These are phyloP conservation scores for Leishmania tarentolae DNA, from an alignment of 208 protist genomes.

Conservation along the genomic window DNA sequence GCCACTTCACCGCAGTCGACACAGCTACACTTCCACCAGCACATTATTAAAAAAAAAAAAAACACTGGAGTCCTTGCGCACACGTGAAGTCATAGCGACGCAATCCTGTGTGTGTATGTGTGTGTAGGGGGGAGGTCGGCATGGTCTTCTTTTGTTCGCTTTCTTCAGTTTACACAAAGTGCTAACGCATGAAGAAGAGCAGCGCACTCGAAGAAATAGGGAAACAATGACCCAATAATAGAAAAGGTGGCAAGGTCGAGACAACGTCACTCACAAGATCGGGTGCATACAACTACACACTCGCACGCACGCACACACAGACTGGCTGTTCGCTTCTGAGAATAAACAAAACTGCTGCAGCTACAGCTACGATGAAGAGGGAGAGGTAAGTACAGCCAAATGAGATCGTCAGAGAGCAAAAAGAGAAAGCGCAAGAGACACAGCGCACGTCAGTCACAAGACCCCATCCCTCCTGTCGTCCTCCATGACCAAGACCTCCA, in stretches of 20 bases:
- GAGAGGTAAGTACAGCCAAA: neutral
- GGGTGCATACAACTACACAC: neutral
- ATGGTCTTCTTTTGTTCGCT: neutral
- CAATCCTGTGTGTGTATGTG: neutral
- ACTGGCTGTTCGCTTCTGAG: neutral
- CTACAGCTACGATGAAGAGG: neutral
- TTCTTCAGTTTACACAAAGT: neutral
- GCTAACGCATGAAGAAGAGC: slow-evolving; percentile 3
- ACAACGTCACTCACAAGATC: neutral
- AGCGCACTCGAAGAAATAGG: slow-evolving; percentile 4
- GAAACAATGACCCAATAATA: neutral
- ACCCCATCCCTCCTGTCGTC: neutral
- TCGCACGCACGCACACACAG: neutral
- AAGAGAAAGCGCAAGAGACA: neutral
- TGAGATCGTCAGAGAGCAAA: neutral
- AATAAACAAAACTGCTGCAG: neutral
- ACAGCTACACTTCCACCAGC: neutral
- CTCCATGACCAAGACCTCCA: neutral
- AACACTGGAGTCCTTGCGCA: neutral
- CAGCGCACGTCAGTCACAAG: neutral
- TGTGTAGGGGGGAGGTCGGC: too few species aligned
- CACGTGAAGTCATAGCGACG: neutral
- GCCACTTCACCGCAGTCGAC: neutral
- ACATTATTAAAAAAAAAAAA: neutral
- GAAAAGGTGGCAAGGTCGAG: neutral